Base-by-base conservation (phyloP, 1,139 yeast species). In the Sugiyamaella paludigena region DNA sequence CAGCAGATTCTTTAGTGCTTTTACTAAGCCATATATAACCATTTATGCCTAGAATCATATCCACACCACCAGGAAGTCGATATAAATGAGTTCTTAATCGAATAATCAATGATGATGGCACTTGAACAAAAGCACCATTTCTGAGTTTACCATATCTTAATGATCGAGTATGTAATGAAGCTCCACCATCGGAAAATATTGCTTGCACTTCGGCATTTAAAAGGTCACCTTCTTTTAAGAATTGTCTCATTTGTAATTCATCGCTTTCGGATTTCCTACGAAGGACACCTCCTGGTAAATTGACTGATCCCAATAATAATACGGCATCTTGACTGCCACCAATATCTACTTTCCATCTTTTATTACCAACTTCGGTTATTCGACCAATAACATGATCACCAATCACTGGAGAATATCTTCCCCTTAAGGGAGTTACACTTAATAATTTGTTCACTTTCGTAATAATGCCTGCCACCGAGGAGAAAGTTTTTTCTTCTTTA, bases 321-420 rank as follows among this genome's bases (percentile, higher is more conserved):
- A 87, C 82, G 0, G 97, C 98, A 65, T 89, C 95, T 62, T 88
- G 96, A 59, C 83, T 84, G 16, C 88, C 87, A 12, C 98, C 98
- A 60, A 94, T 88, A 61, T 92, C 97, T 15, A 94, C 98, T 64
- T 86, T 89, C 98, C 99, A 94, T 59, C 98, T 75, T 65, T 86
- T 87, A 58, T 85, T 84, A 0, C 95, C 96, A 5, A 92, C 98
- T 61, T 92, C 98, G 1, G 95, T 85, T 59, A 94, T 85, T 56
- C 98, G 74, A 0, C 99, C 99, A 33, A 94, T 83, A 13, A 94
- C 78, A 67, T 94, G 98, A 65, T 94, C 98, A 53, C 98, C 98
- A 6, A 96, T 89, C 59, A 89, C 98, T 1, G 98, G 96, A 38
- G 81, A 78, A 62, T 89, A 91, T 54, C 95, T 75, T 9, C 97